Evolutionary conservation across 2,329 filamentous ascomycete genomes (phyloP).

Genomic region (Arthrobotrys iridis): DNA sequence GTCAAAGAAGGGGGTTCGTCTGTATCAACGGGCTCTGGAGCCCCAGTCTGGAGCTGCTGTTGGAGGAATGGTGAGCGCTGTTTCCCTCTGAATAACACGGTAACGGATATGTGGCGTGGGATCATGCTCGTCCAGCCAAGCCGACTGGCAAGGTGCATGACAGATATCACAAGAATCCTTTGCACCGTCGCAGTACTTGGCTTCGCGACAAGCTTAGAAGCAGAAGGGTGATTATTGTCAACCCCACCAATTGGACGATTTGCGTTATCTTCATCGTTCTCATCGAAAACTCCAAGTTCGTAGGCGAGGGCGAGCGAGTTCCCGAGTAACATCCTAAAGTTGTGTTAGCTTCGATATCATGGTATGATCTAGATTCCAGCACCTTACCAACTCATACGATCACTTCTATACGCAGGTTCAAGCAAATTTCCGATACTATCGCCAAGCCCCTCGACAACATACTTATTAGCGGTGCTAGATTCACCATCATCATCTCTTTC

Average conservation of each 20-base stretch:
- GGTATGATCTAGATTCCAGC: background rate
- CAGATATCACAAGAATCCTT: constrained; percentile 81
- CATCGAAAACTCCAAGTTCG: constrained; percentile 94
- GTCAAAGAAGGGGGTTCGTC: constrained; percentile 49
- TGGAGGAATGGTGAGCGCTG: constrained; percentile 50
- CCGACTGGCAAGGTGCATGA: constrained; percentile 91
- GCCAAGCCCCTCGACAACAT: constrained; percentile 64
- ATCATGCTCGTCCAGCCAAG: constrained; percentile 95
- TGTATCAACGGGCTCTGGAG: constrained; percentile 40
- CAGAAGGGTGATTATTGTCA: constrained; percentile 44
- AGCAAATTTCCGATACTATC: constrained; percentile 93
- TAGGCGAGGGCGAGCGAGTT: constrained; percentile 90
- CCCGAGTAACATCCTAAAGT: constrained; percentile 97
- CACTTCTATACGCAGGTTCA: constrained; percentile 89
- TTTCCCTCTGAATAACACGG: constrained; percentile 53
- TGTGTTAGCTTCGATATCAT: constrained; percentile 70
- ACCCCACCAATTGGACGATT: constrained; percentile 41
- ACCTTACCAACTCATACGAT: constrained; percentile 51
- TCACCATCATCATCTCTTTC: constrained; percentile 57
- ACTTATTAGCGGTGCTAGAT: constrained; percentile 67
- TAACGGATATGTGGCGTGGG: constrained; percentile 63
- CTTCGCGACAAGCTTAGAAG: constrained; percentile 48
- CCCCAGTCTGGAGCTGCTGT: constrained; percentile 49
- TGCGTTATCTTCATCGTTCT: constrained; percentile 73
- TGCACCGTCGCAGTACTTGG: constrained; percentile 47